phyloP scores from a whole-genome alignment of 768 basidiomycete genomes.

The Mycena alexandri region DNA sequence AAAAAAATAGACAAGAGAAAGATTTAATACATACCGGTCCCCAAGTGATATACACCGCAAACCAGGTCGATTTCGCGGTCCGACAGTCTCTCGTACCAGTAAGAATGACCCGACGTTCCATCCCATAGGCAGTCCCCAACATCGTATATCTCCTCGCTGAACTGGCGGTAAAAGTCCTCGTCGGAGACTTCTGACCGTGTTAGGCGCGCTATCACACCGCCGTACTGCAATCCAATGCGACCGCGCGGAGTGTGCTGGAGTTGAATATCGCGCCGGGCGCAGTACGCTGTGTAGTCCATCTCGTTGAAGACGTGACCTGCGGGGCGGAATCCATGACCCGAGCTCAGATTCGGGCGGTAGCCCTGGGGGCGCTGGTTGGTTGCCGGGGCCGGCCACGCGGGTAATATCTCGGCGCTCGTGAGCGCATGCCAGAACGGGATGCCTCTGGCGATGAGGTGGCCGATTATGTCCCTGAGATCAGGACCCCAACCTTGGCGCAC shows the following conservation, averaged over 20 bases:
- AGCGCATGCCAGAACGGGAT: too few species aligned
- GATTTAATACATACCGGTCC: not conserved
- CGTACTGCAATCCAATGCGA: too few species aligned
- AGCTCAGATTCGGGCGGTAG: not conserved
- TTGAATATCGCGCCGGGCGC: not conserved
- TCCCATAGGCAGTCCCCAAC: slow-evolving; percentile 12
- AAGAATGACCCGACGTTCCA: not conserved
- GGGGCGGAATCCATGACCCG: not conserved
- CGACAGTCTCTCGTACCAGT: slow-evolving; percentile 2
- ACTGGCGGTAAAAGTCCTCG: not conserved
- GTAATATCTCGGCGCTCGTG: too few species aligned
- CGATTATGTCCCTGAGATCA: not conserved
- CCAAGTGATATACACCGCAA: not conserved
- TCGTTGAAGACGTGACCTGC: not conserved
- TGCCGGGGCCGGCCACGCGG: too few species aligned
- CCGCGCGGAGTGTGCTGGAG: not conserved
- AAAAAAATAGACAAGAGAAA: not conserved
- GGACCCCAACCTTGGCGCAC: slow-evolving; percentile 2
- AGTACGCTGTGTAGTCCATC: slow-evolving; percentile 5
- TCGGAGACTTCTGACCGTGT: slow-evolving; percentile 5
- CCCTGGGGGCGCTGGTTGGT: too few species aligned
- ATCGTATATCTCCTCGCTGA: not conserved
- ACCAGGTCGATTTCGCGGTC: not conserved
- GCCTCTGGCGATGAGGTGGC: too few species aligned
- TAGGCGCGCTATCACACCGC: not conserved